phyloP scores from a whole-genome alignment of 2,329 filamentous ascomycete species.

The Pseudopithomyces chartarum region DNA sequence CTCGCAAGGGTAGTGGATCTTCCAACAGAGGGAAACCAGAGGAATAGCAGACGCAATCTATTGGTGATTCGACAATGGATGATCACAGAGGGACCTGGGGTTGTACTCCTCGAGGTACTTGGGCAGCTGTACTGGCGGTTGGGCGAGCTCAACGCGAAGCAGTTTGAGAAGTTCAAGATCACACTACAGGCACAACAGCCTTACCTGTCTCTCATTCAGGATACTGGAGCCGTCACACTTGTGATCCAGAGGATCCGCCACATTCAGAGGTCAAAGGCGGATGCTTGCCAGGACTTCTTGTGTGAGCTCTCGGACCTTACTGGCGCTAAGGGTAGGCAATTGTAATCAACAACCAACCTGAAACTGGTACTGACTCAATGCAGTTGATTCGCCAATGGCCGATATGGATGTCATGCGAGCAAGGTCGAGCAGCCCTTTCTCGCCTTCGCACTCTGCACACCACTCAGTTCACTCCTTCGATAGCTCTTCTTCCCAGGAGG shows the following conservation, averaged over 20 bases:
- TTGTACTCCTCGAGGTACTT: slow-evolving; percentile 39
- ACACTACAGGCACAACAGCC: slow-evolving; percentile 32
- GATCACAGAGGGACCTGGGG: slow-evolving; percentile 38
- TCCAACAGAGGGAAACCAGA: slow-evolving; percentile 40
- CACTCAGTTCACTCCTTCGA: slow-evolving; percentile 30
- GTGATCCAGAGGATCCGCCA: slow-evolving; percentile 39
- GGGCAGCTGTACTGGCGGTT: slow-evolving; percentile 43
- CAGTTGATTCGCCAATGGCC: slow-evolving; percentile 33
- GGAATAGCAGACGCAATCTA: slow-evolving; percentile 41
- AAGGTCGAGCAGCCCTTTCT: slow-evolving; percentile 32
- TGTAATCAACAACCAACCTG: background rate
- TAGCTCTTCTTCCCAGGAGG: slow-evolving; percentile 30
- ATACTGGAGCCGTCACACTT: slow-evolving; percentile 28
- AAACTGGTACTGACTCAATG: slow-evolving; percentile 13
- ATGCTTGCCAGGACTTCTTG: slow-evolving; percentile 42
- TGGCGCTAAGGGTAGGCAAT: slow-evolving; percentile 32
- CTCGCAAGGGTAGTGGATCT: slow-evolving; percentile 41
- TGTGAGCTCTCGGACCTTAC: slow-evolving; percentile 38
- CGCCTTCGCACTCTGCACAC: slow-evolving; percentile 25
- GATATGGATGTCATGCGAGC: slow-evolving; percentile 30
- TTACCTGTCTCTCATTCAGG: slow-evolving; percentile 34
- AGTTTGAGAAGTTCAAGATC: slow-evolving; percentile 42
- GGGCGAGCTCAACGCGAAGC: slow-evolving; percentile 43
- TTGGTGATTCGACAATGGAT: slow-evolving; percentile 43
- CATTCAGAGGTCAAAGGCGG: slow-evolving; percentile 39